Base-by-base conservation (phyloP, 2,329 filamentous ascomycete genomes). In the Neopestalotiopsis sp. region DNA sequence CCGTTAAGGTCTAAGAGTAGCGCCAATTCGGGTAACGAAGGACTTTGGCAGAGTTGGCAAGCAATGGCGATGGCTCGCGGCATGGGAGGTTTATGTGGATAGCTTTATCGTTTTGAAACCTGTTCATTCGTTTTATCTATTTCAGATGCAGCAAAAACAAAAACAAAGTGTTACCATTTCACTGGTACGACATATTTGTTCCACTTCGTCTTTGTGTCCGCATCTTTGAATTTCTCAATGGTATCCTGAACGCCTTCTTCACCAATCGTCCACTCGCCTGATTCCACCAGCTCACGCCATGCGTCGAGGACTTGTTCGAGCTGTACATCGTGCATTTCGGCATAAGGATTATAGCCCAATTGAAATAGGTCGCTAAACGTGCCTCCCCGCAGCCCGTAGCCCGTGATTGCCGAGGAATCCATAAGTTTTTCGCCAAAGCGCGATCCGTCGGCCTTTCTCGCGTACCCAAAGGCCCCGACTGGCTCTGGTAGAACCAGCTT, bases 1-100 rank as follows among this genome's bases (percentile, higher is more conserved):
- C 65, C n/a, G 65, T 67, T 53, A 67, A 67, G 56, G 28, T 67
- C 34, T 67, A 61, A 32, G 30, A 14, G 20, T 6, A 2, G 3
- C 1, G n/a, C 1, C 24, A 4, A 2, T 12, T 34, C 28, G 30
- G 24, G 17, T 13, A 9, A 9, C 7, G n/a, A 12, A 20, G 45
- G 3, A 10, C 24, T 28, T n/a, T n/a, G 6, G 3, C n/a, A 7
- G 10, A 4, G 4, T 1, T 53, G 14, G 2, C 34, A 38, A 38
- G 34, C 34, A 38, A 38, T 38, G 34, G 34, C 6, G 6, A 20
- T 53, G n/a, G 17, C 17, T 2, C 9, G n/a, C 4, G 6, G n/a
- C 45, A 20, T 17, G 6, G 34, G 7, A 9, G 45, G 1, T 53
- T n/a, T 17, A 53, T 49, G 17, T n/a, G 4, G 45, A 4, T 7